phyloP scores from a whole-genome alignment of 768 basidiomycete species.

The Gyrodon lividus region DNA sequence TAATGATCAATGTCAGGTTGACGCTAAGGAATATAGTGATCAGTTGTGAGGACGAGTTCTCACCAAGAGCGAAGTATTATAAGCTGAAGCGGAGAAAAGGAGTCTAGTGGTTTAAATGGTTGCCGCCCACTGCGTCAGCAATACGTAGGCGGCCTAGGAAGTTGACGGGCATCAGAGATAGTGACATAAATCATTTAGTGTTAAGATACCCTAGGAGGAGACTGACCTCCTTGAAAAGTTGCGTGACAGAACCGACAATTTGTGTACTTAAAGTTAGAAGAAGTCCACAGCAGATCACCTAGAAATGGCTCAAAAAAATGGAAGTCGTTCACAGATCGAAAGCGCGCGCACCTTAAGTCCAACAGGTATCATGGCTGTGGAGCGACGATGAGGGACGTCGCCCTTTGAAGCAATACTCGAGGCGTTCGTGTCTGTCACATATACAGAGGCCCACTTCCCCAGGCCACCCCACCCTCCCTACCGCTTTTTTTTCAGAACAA shows the following conservation, averaged over 20 bases:
- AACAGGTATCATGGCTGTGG: constrained; percentile 8
- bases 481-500: not conserved
- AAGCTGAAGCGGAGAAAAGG: not conserved
- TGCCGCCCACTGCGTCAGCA: not conserved
- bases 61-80: not conserved
- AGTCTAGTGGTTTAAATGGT: constrained; percentile 5
- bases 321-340: not conserved
- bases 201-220: not conserved
- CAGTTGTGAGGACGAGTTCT: not conserved
- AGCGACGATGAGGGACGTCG: not conserved
- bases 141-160: not conserved
- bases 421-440: constrained; percentile 12
- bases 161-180: constrained; percentile 1
- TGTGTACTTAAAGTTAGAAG: not conserved
- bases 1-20: not conserved
- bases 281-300: not conserved
- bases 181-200: not conserved
- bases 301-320: not conserved
- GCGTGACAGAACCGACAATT: not conserved
- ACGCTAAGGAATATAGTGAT: not conserved
- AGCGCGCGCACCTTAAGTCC: constrained; percentile 8
- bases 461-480: not conserved
- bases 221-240: not conserved
- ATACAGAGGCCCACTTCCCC: constrained; percentile 6
- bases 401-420: constrained; percentile 1